Base-by-base conservation (phyloP, 2,329 filamentous ascomycete species). In the Coleophoma cylindrospora region DNA sequence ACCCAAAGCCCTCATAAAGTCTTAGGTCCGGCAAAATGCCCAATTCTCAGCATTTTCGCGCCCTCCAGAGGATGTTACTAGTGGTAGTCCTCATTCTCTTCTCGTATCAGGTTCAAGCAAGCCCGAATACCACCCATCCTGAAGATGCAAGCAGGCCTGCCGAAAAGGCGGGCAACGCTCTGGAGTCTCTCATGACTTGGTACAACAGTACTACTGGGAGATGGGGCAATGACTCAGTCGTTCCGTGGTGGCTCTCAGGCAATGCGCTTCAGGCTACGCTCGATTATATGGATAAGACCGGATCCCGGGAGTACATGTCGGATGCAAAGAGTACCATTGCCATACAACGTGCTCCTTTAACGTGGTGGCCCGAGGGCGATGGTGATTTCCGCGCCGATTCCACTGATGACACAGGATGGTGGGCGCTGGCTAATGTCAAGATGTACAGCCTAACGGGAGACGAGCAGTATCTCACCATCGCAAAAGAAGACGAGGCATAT, bases 341-440 rank as follows among this genome's bases (percentile, higher is more conserved):
- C 4, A 14, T 44, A 13, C 41, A 44, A 15, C 17, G 22, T 27
- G 41, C 41, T 13, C 41, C 41, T 14, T 33, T 44, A 4, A 12
- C 14, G 15, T 44, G 41, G 41, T 44, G 41, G 41, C 41, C 41
- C 13, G 41, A 44, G 14, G 41, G 41, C 7, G 21, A 13, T 4
- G 41, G 41, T 15, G 41, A 44, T 33, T 44, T 44, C n/a, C 12
- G 41, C 13, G 41, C 41, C n/a, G 41, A 44, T 44, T 44, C 41
- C 12, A 44, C 41, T 9, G 41, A 44, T 17, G 41, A 44, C n/a
- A 44, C 41, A 7, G 41, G 41, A 32, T 44, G 41, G 41, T 44
- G 41, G 41, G 41, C 41, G 2, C 17, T 44, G 14, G 41, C 22
- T 6, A 44, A 44, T 17, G 12, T 44, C 7, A 27, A 33, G 11